A percentile compares a stretch with the other conserved stretches of the same genome.
phyloP scores from a whole-genome alignment of 305 asterid species.

The Fraxinus floribunda region DNA sequence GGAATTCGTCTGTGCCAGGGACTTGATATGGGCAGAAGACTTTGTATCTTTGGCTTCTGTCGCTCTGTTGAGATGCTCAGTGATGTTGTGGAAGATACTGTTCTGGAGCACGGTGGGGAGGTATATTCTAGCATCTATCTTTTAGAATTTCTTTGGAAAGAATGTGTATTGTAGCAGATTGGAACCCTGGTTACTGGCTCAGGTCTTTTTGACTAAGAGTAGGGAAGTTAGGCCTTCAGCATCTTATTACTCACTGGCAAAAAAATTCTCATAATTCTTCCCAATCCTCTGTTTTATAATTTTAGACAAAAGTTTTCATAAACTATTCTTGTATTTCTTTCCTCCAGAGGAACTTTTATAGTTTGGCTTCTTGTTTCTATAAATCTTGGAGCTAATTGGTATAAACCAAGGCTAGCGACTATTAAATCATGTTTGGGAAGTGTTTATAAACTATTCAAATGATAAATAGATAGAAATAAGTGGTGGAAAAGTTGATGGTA shows the following conservation, averaged over 20 bases:
- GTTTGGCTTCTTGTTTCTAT: background rate
- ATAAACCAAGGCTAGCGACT: background rate
- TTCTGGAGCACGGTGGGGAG: conserved; percentile 98
- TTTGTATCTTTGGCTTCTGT: conserved; percentile 89
- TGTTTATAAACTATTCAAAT: no score
- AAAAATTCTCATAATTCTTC: background rate
- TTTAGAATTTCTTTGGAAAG: background rate
- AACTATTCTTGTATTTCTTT: background rate
- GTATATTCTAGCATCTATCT: conserved; percentile 37
- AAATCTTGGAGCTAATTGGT: background rate
- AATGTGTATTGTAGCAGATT: background rate
- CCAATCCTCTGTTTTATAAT: background rate
- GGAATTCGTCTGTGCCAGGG: conserved; percentile 49
- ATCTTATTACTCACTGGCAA: background rate
- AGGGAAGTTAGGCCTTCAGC: background rate
- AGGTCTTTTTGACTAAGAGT: background rate
- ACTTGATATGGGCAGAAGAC: conserved; percentile 80
- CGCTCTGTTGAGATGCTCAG: conserved; percentile 96
- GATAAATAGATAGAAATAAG: no score
- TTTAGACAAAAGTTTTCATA: background rate
- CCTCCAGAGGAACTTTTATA: background rate
- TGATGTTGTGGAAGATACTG: conserved; percentile 96
- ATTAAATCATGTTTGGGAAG: background rate
- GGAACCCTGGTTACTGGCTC: background rate
- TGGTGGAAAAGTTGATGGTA: background rate